Evolutionary conservation across 352 stramenopile species (phyloP).

Genomic region (Pythium monospermum): DNA sequence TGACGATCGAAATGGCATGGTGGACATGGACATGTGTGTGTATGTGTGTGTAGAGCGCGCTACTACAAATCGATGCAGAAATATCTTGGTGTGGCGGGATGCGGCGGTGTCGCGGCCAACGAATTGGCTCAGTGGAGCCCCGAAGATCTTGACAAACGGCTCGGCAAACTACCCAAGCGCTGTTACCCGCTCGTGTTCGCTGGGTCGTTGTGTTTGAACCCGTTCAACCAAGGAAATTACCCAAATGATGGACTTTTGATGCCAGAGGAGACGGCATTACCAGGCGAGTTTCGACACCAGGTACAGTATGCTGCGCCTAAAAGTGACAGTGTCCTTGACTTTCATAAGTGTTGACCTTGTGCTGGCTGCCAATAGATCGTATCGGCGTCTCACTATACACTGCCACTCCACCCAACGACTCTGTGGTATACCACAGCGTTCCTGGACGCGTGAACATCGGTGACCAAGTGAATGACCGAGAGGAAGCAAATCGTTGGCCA

Average conservation of each 20-base stretch:
- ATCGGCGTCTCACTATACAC: conserved; percentile 43
- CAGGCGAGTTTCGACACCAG: conserved; percentile 64
- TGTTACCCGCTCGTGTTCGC: conserved; percentile 61
- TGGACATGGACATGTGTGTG: no score
- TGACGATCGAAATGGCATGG: no score
- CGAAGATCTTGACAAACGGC: conserved; percentile 39
- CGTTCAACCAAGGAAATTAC: conserved; percentile 71
- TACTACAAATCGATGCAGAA: conserved; percentile 63
- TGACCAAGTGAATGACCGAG: background rate
- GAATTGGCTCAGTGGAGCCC: conserved; percentile 40
- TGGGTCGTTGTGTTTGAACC: conserved; percentile 63
- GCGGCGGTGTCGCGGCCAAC: conserved; percentile 52
- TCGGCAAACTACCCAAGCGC: conserved; percentile 59
- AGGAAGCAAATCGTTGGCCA: background rate
- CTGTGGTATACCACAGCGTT: conserved; percentile 47
- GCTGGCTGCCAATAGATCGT: conserved; percentile 29
- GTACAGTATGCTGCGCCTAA: no score
- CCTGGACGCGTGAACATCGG: conserved; percentile 33
- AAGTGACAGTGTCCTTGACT: no score
- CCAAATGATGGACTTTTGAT: conserved; percentile 64
- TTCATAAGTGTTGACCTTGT: no score
- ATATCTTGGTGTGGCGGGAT: conserved; percentile 43
- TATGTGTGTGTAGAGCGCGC: conserved; percentile 30
- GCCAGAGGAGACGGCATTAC: conserved; percentile 57
- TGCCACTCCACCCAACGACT: conserved; percentile 47